These are phyloP conservation scores for Phylloporus scabripes DNA, from an alignment of 768 basidiomycete genomes.

Conservation along the genomic window DNA sequence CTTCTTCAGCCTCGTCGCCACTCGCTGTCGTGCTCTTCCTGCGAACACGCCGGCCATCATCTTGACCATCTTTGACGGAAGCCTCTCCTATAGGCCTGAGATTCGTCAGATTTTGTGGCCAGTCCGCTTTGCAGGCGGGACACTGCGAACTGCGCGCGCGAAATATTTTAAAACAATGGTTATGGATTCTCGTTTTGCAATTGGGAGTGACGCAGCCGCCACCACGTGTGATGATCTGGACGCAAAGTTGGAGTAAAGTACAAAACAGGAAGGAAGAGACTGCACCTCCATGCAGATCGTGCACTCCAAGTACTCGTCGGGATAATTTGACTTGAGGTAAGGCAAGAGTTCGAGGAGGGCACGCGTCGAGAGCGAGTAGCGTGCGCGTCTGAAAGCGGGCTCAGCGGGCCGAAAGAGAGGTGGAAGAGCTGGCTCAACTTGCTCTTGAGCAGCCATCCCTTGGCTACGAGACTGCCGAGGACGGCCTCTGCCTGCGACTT, in stretches of 20 bases:
- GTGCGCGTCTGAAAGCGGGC: constrained; percentile 44
- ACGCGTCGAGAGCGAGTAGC: constrained; percentile 73
- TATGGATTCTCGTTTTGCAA: constrained; percentile 62
- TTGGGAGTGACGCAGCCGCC: constrained; percentile 53
- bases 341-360: constrained; percentile 65
- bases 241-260: background rate
- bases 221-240: constrained; percentile 65
- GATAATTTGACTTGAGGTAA: constrained; percentile 70
- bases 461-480: constrained; percentile 76
- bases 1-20: constrained; percentile 43
- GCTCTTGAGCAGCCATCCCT: constrained; percentile 74
- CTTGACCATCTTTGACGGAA: constrained; percentile 59
- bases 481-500: constrained; percentile 71
- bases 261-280: background rate
- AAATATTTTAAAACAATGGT: constrained; percentile 55
- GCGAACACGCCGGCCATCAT: constrained; percentile 35
- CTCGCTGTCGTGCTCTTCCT: constrained; percentile 33
- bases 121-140: constrained; percentile 52
- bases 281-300: constrained; percentile 66
- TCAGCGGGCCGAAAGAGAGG: background rate
- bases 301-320: constrained; percentile 68
- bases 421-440: constrained; percentile 41
- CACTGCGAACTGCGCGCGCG: constrained; percentile 43
- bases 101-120: constrained; percentile 50
- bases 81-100: constrained; percentile 62